These are phyloP conservation scores for Aspergillus neoniger DNA, from an alignment of 2,329 filamentous ascomycete species.

Conservation along the genomic window DNA sequence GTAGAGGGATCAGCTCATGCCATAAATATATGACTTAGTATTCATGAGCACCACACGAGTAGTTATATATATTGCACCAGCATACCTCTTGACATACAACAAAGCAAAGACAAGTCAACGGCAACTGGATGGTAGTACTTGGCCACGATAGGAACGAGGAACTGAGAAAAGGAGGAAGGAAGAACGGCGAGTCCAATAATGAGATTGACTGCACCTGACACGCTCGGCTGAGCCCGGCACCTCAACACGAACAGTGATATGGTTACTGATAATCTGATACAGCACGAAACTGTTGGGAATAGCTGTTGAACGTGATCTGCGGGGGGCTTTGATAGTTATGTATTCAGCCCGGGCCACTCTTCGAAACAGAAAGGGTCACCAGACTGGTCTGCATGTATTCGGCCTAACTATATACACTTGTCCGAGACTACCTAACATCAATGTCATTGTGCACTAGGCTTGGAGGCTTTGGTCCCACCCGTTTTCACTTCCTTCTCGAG, in stretches of 20 bases:
- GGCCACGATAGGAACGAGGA: too few relatives aligned
- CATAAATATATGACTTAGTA: not conserved
- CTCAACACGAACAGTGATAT: not conserved
- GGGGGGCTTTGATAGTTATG: not conserved
- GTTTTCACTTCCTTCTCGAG: slow-evolving; percentile 41
- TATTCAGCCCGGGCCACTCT: not conserved
- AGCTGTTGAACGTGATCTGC: not conserved
- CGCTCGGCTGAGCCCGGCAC: not conserved
- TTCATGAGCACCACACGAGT: not conserved
- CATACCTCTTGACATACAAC: too few relatives aligned
- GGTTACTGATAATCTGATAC: not conserved
- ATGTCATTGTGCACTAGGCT: not conserved
- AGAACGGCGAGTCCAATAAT: not conserved
- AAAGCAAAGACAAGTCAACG: too few relatives aligned
- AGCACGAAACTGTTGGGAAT: not conserved
- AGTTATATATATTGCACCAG: too few relatives aligned
- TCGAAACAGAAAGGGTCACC: not conserved
- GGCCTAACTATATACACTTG: slow-evolving; percentile 4
- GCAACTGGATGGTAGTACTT: too few relatives aligned
- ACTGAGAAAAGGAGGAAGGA: not conserved
- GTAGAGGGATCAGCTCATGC: not conserved
- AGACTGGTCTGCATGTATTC: not conserved
- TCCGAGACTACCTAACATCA: not conserved
- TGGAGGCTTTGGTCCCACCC: slow-evolving; percentile 2
- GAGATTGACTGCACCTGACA: not conserved